Evolutionary conservation across 169 alveolate genomes (phyloP), one percentile per base, ranked within the genome.

Genomic region (Theileria annulata): DNA sequence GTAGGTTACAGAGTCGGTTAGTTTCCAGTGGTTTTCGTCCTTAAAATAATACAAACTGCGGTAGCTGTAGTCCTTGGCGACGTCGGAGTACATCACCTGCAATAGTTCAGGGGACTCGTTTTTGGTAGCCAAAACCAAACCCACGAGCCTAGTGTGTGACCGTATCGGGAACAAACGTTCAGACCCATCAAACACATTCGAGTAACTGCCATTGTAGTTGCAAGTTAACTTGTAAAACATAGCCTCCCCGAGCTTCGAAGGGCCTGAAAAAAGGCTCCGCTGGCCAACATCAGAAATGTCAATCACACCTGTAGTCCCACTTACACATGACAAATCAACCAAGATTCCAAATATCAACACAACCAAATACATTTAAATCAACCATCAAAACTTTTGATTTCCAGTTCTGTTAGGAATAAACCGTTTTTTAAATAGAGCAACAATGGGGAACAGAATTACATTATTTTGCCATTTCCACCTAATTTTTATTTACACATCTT

Each of bases 81-180:
- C 71, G 48, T 62, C 71, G 0, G 37, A 62, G 48, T 62, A 62
- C 71, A 62, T 62, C 23, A 62, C 37, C 71, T 62, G 71, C 5
- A 62, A 13, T 3, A 62, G 71, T 21, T 62, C 71, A 31, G 71
- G 37, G 13, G 25, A 17, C 49, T 62, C 31, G 31, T 62, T 37
- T 10, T 62, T 62, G 33, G 25, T 17, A 15, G 23, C 71, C 37
- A 62, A 37, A 15, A 62, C 71, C 10, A 62, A 3, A 21, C 42
- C 42, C 37, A 62, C 71, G 8, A 62, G 71, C 25, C 71, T 62
- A 5, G 71, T 62, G 48, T 62, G 71, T 23, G 71, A 15, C 48
- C 71, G n/a, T 21, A 62, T 19, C 1, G 71, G 71, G 33, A 62
- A 62, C 25, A 62, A 17, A 17, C 42, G 71, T 3, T n/a, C 33